These are phyloP conservation scores for Melampsora americana DNA, from an alignment of 1,284 basidiomycete species.

Conservation along the genomic window DNA sequence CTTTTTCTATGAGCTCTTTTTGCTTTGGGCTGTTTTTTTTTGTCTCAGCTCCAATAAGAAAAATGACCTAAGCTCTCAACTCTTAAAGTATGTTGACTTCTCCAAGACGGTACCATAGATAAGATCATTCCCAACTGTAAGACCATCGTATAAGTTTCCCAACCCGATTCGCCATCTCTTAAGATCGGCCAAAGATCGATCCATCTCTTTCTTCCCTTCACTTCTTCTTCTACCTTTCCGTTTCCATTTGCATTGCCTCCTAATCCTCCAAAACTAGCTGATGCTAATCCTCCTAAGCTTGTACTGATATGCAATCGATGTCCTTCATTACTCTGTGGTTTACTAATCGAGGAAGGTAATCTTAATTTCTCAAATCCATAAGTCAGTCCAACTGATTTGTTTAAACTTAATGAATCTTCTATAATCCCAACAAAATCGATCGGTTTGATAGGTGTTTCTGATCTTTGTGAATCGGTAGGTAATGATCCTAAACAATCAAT, in stretches of 20 bases:
- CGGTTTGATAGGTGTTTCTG: slow-evolving; percentile 24
- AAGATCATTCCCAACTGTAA: slow-evolving; percentile 37
- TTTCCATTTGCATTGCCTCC: too few relatives aligned
- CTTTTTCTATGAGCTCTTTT: too few relatives aligned
- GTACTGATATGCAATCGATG: background rate
- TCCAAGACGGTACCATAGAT: slow-evolving; percentile 41
- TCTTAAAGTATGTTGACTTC: slow-evolving; percentile 28
- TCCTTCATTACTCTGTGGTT: slow-evolving; percentile 8
- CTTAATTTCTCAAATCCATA: slow-evolving; percentile 20
- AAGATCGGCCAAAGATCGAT: slow-evolving; percentile 43
- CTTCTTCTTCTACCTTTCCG: background rate
- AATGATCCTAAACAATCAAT: slow-evolving; percentile 26
- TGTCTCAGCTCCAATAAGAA: background rate
- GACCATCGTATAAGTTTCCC: slow-evolving; percentile 42
- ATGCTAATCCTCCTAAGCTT: background rate
- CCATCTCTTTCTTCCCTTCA: background rate
- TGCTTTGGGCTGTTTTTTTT: background rate
- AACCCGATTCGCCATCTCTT: slow-evolving; percentile 36
- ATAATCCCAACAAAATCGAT: slow-evolving; percentile 39
- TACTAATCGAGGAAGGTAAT: slow-evolving; percentile 35
- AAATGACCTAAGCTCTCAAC: slow-evolving; percentile 16
- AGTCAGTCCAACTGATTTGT: slow-evolving; percentile 32
- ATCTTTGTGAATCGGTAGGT: slow-evolving; percentile 35
- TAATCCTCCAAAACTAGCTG: background rate
- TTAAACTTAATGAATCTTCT: slow-evolving; percentile 29